Evolutionary conservation across 495 filamentous ascomycete species (phyloP), one percentile per base, ranked within the genome.

Genomic region (Rusavskia elegans): DNA sequence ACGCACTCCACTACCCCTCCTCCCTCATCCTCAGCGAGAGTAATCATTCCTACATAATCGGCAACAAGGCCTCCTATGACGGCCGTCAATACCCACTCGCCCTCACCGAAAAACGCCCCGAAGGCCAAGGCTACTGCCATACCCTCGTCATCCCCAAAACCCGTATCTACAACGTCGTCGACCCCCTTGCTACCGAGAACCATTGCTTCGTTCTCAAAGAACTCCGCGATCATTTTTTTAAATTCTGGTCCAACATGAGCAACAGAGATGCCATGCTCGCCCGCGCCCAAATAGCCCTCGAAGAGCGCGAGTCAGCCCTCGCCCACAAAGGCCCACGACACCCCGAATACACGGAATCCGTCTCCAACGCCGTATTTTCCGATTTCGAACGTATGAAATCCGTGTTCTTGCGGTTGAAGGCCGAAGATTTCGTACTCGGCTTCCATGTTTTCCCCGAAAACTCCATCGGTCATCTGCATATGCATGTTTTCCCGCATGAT

Each of bases 111-210:
- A 58, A 59, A 32, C 55, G 51, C 49, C 23, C 57, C 5, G 49
- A 57, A 48, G 49, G 63, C 60, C 45, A 63, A 63, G 52, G 58
- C 51, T 64, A 66, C 54, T 44, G 59, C n/a, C 64, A 67, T 38
- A 51, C 58, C 16, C 49, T 67, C 1, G 59, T 59, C n/a, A 65
- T 67, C 17, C 50, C 64, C 3, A 61, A 59, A 41, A 54, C 35
- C n/a, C 49, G 49, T 1, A 46, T 67, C n/a, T 65, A 57, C 58
- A 67, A 67, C 53, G 59, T 57, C 3, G 64, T 67, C 9, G 56
- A 63, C 5, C 61, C 64, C 1, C n/a, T 49, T 21, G 45, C 46
- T 3, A 21, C 21, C 1, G 56, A 35, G 2, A 32, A 61, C 42
- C 17, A 56, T 35, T 60, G 57, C 17, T 32, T 10, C 21, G 36